Evolutionary conservation across 257 asterid species (phyloP), one percentile per base, ranked within the genome.

Genomic region (Cordia subcordata): DNA sequence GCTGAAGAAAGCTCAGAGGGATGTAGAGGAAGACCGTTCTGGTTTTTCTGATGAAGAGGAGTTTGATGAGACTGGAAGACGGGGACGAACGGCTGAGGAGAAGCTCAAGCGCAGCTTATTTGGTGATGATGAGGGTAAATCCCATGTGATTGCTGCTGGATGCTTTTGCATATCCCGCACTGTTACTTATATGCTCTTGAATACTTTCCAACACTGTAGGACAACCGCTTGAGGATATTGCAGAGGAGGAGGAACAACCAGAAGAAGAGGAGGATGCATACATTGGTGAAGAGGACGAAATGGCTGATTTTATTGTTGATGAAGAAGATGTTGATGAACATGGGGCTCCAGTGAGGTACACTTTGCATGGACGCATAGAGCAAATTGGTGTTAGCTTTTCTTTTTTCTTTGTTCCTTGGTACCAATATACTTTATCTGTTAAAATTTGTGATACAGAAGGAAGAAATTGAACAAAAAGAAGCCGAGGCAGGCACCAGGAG

Each of bases 261-360:
- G 94, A 80, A 72, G 95, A 85, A 57, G 94, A 91, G 68, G 79
- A 77, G 57, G 96, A 88, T 65, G 76, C 71, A 17, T 94, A 78
- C 57, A 74, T 81, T 27, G 94, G 79, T 12, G 96, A 88, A 17
- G 95, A 92, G 56, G 96, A 92, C 73, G 99, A 92, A 39, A 88
- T 92, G 98, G 96, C 92, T 11, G 96, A 88, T 76, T 88, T 92
- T 65, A 92, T 92, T 72, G 99, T 92, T 54, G 88, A 81, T 21
- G 99, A 92, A 69, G 95, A 92, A 53, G 92, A 84, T 61, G 80
- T 83, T 58, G 96, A 88, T 65, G 96, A 81, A 68, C 78, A 84
- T 68, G 96, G 99, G 53, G 90, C 82, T 72, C 90, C 85, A 32
- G 74, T 82, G 63, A 81, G 94, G 99, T 88, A 74, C 51, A 42